Evolutionary conservation across 179 eudicot genomes (phyloP).

Genomic region (Silene coronaria): DNA sequence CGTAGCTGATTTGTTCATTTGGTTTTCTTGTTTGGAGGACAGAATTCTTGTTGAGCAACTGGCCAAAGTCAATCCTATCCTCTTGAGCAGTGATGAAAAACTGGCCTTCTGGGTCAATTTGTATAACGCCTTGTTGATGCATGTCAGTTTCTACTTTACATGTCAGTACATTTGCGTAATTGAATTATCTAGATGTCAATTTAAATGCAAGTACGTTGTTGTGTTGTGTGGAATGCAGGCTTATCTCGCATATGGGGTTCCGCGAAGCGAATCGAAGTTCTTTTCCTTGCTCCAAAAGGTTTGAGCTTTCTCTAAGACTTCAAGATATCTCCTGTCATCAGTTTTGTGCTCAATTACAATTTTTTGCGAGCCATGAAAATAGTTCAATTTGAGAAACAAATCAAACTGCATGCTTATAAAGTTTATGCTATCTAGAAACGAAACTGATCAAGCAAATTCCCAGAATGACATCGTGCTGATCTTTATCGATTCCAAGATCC

Average conservation of each 20-base stretch:
- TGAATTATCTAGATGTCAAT: not conserved
- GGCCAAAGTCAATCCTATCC: constrained; percentile 36
- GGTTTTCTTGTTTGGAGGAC: constrained; percentile 20
- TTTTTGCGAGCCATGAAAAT: not conserved
- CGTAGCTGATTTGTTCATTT: constrained; percentile 18
- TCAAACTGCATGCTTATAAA: not conserved
- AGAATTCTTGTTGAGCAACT: constrained; percentile 40
- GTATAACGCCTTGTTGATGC: constrained; percentile 37
- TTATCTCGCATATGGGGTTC: constrained; percentile 37
- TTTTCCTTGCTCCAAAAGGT: constrained; percentile 37
- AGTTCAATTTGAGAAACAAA: not conserved
- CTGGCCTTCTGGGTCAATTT: constrained; percentile 41
- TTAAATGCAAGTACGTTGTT: not conserved
- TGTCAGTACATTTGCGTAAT: constrained; percentile 4
- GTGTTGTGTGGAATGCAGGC: constrained; percentile 25
- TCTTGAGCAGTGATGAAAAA: constrained; percentile 33
- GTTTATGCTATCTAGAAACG: not conserved
- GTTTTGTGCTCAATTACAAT: not conserved
- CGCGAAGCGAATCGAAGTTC: constrained; percentile 33
- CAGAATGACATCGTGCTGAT: not conserved
- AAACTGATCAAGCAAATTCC: constrained; percentile 3
- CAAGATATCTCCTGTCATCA: not conserved
- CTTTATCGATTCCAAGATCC: not conserved
- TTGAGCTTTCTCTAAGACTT: not conserved
- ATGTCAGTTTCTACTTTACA: constrained; percentile 25